Base-by-base conservation (phyloP, 2,329 filamentous ascomycete species). In the Graphium sp. region DNA sequence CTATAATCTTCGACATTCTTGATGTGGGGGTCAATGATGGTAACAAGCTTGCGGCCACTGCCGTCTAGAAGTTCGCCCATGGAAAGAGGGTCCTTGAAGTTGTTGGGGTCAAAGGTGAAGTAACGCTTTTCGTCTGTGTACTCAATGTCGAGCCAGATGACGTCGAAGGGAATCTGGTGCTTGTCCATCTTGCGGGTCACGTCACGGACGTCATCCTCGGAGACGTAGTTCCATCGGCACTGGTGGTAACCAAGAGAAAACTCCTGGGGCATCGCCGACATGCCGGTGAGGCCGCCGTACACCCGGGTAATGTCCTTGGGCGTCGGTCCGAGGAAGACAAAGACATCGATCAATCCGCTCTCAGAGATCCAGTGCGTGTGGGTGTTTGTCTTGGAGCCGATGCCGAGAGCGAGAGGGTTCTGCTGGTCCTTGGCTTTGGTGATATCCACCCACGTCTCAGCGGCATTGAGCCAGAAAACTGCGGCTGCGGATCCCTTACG, bases 121-220 rank as follows among this genome's bases (percentile, higher is more conserved):
- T 98, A 98, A 56, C 93, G 91, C 55, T 89, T 87, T 50, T 79
- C 84, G 34, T 98, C 81, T 0, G 85, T 91, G 52, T 95, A 98
- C 55, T 98, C 89, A 39, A 98, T 82, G 43, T 98, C 89, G 12
- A 98, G 73, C 89, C 89, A 98, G 43, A 98, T 98, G 37, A 95
- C 81, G 52, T 98, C 89, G 56, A 95, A 98, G 0, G 89, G 89
- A 31, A 98, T 94, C 47, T 82, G 76, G 53, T 75, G 72, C 56
- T 89, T 91, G 58, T 95, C 85, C 58, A 98, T 93, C 49, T 91
- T 92, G 38, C 80, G 74, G 48, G 95, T 85, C 23, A 98, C 87
- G 44, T 95, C 85, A 50, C 81, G 91, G 33, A 98, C 85, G 52
- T 98, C 89, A 38, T 94, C 84, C 42, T 94, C 87, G 2, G 83